A percentile compares a stretch with the other conserved stretches of the same genome.
These are phyloP conservation scores for Phaeosphaeriaceae sp. DNA, from an alignment of 2,329 filamentous ascomycete genomes.

Conservation along the genomic window DNA sequence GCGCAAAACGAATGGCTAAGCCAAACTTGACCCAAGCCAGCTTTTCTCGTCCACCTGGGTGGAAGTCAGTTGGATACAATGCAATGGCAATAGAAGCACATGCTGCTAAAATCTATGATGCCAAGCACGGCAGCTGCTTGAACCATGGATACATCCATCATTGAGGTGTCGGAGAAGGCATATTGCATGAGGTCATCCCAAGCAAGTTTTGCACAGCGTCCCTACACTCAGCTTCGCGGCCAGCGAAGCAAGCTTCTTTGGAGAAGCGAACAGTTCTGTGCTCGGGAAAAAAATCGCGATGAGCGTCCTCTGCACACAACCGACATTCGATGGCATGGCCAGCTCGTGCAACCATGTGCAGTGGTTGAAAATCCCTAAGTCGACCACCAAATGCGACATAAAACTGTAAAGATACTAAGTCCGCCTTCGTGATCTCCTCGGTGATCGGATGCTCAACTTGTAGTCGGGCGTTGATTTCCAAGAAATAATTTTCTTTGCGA, in stretches of 20 bases:
- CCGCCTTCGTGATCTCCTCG: conserved; percentile 77
- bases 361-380: conserved; percentile 49
- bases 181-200: conserved; percentile 47
- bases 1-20: conserved; percentile 43
- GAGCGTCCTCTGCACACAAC: conserved; percentile 55
- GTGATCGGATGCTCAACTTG: conserved; percentile 98
- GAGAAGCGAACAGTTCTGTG: conserved; percentile 44
- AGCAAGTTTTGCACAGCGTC: conserved; percentile 40
- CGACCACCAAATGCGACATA: conserved; percentile 77
- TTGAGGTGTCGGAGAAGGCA: conserved; percentile 40
- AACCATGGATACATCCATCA: conserved; percentile 44
- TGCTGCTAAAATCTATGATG: conserved; percentile 51
- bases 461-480: conserved; percentile 80
- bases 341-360: conserved; percentile 26
- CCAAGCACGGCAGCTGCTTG: conserved; percentile 50
- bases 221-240: conserved; percentile 27
- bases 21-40: conserved; percentile 50
- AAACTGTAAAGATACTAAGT: conserved; percentile 95
- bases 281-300: conserved; percentile 39
- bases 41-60: conserved; percentile 36
- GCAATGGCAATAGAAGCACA: not conserved
- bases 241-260: conserved; percentile 36
- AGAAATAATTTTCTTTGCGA: conserved; percentile 73
- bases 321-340: conserved; percentile 57
- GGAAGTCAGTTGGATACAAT: not conserved